Evolutionary conservation across 257 asterid species (phyloP), one percentile per base, ranked within the genome.

Genomic region (Anisodus tanguticus): DNA sequence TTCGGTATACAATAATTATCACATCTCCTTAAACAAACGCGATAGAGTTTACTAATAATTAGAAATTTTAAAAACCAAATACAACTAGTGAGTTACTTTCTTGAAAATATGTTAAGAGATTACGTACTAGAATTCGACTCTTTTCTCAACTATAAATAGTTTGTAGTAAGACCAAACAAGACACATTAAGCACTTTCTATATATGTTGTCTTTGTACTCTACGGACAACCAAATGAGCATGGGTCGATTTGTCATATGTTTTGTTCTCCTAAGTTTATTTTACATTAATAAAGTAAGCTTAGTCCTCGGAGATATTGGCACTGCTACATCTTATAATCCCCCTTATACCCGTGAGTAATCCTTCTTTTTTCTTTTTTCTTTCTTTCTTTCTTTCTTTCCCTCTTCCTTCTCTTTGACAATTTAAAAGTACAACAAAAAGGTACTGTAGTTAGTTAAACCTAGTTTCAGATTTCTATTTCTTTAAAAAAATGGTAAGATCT

Each of bases 251-350:
- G 2, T 26, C 58, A 11, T 79, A 49, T 47, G 67, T 6, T 9
- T 59, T 49, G 45, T 71, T 4, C 5, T 83, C 16, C 8, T 84
- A 39, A 26, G 43, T 64, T 3, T 87, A 41, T 55, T 84, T 13
- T 79, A 39, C 19, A n/a, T 6, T 43, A 55, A 22, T 26, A 6
- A 70, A 70, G 47, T 70, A 10, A 22, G 19, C 47, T 22, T 76
- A 55, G 87, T 87, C 35, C 45, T 43, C 43, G 89, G 84, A 15
- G 89, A 87, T 37, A 67, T 84, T 37, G 89, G 89, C 85, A 84
- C 88, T 2, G 88, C 88, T 58, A 86, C 85, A 26, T 86, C 88
- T 35, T 86, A 86, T 17, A 45, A 77, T 76, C 84, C 89, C 54
- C 89, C 89, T 4, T 87, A 87, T 13, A 82, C 80, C 3, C 87